These are phyloP conservation scores for Allodekkera sacchari DNA, from an alignment of 805 yeast genomes.

Conservation along the genomic window DNA sequence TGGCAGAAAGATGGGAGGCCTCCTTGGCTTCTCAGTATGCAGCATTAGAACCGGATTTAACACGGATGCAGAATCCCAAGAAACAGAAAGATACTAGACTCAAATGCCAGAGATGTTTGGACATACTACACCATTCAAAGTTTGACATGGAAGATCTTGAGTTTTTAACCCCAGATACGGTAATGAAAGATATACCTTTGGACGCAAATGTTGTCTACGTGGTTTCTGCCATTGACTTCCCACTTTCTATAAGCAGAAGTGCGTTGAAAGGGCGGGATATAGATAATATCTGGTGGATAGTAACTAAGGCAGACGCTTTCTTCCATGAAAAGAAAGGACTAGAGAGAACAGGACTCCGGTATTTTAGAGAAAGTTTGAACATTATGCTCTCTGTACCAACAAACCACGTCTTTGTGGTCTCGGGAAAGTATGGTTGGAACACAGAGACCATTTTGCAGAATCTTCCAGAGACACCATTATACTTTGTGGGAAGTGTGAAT, in stretches of 20 bases:
- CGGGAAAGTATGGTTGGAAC: slow-evolving; percentile 50
- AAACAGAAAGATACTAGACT: slow-evolving; percentile 8
- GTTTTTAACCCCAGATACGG: slow-evolving; percentile 21
- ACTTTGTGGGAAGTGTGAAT: slow-evolving; percentile 59
- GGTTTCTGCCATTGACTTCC: slow-evolving; percentile 64
- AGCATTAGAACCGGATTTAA: not conserved
- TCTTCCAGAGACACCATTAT: slow-evolving; percentile 32
- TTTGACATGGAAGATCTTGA: slow-evolving; percentile 29
- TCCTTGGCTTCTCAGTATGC: too few relatives aligned
- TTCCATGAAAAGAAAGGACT: slow-evolving; percentile 14
- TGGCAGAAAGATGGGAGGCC: too few relatives aligned
- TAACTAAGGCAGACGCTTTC: slow-evolving; percentile 34
- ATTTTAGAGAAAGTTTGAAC: slow-evolving; percentile 25
- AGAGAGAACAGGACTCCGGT: slow-evolving; percentile 19
- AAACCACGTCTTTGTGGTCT: slow-evolving; percentile 35
- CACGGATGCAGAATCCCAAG: slow-evolving; percentile 1
- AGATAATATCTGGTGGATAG: slow-evolving; percentile 29
- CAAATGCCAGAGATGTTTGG: slow-evolving; percentile 50
- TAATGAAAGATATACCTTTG: slow-evolving; percentile 32
- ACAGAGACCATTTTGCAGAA: slow-evolving; percentile 28
- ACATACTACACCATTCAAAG: slow-evolving; percentile 36
- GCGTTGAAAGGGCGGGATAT: slow-evolving; percentile 29
- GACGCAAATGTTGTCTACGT: slow-evolving; percentile 48
- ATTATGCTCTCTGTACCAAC: slow-evolving; percentile 21
- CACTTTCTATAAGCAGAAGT: slow-evolving; percentile 40